Evolutionary conservation across 345 rosid species (phyloP).

Genomic region (Pistacia atlantica): DNA sequence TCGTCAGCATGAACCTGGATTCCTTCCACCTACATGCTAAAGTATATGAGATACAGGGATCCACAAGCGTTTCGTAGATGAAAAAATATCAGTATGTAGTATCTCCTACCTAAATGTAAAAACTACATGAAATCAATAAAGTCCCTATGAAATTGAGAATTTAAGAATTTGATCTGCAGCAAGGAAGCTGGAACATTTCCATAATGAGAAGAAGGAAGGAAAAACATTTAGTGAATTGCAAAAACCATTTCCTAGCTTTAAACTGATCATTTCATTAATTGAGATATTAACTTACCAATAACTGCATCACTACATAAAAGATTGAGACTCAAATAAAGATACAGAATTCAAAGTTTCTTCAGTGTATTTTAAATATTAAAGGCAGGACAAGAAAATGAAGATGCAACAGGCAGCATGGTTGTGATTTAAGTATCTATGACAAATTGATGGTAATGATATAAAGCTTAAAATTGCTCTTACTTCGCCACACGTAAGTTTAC

Average conservation of each 20-base stretch:
- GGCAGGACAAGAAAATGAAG: background rate
- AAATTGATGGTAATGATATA: background rate
- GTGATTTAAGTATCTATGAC: background rate
- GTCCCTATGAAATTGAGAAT: background rate
- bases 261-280: background rate
- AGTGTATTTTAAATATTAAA: background rate
- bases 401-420: background rate
- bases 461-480: conserved; percentile 35
- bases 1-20: conserved; percentile 72
- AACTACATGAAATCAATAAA: background rate
- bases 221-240: conserved; percentile 2
- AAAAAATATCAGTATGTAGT: background rate
- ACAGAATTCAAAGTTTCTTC: background rate
- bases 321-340: background rate
- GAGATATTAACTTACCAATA: background rate
- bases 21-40: conserved; percentile 56
- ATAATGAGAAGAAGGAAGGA: background rate
- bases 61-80: background rate
- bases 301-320: background rate
- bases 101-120: background rate
- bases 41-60: conserved; percentile 6
- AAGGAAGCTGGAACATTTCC: background rate
- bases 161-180: background rate
- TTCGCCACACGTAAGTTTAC: conserved; percentile 69
- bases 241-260: conserved; percentile 1